Conservation (phyloP, 331 rosid species). For the Dryas integrifolia region DNA sequence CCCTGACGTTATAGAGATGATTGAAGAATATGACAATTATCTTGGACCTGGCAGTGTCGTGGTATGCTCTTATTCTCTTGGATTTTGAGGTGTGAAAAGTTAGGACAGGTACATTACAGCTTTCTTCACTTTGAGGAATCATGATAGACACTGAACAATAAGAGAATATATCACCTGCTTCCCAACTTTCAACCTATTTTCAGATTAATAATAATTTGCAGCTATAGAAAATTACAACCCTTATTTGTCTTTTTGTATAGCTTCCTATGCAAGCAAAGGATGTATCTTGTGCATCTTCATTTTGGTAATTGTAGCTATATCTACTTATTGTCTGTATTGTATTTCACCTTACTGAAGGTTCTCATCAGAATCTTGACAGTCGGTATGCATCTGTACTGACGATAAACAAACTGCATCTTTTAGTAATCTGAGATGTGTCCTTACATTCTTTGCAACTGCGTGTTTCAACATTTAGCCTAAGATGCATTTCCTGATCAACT, state of each 20-base stretch:
- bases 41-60: conserved; percentile 95
- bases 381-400: background rate
- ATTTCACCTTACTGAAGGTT: background rate
- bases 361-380: background rate
- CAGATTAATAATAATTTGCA: too few relatives aligned
- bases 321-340: too few relatives aligned
- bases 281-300: background rate
- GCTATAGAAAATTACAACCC: too few relatives aligned
- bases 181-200: too few relatives aligned
- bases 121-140: conserved; percentile 3
- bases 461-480: background rate
- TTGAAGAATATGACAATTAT: conserved; percentile 91
- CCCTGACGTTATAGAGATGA: conserved; percentile 72
- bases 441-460: background rate
- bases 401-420: background rate
- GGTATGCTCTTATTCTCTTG: conserved; percentile 50
- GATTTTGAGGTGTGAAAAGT: background rate
- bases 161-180: too few relatives aligned
- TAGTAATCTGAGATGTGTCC: background rate
- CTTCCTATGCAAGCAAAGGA: background rate
- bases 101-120: background rate
- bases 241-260: background rate
- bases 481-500: background rate
- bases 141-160: background rate
- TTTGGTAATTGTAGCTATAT: background rate